A percentile compares a stretch with the other conserved stretches of the same genome.
phyloP scores from a whole-genome alignment of 441 rosid species.

The Iberis amara region DNA sequence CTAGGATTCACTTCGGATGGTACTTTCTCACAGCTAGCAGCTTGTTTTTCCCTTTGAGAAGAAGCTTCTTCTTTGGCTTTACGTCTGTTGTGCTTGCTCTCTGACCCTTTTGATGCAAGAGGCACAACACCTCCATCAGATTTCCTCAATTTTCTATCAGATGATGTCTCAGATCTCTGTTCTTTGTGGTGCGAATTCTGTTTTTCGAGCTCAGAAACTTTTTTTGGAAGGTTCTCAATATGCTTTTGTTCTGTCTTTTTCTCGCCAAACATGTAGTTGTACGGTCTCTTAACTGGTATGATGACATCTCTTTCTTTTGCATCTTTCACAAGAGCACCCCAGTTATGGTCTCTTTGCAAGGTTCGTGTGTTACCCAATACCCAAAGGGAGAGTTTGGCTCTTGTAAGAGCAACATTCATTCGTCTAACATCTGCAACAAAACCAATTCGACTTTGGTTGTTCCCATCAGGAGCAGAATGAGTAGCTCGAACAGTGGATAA shows the following conservation, averaged over 20 bases:
- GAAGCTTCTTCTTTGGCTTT: slow-evolving; percentile 36
- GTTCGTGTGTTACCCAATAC: slow-evolving; percentile 83
- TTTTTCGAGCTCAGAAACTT: slow-evolving; percentile 30
- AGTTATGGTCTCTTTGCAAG: slow-evolving; percentile 59
- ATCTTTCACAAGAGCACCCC: slow-evolving; percentile 90
- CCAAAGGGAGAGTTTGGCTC: slow-evolving; percentile 95
- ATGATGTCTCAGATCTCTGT: slow-evolving; percentile 29
- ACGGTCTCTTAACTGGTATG: slow-evolving; percentile 58
- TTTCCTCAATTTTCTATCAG: slow-evolving; percentile 31
- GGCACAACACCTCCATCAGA: slow-evolving; percentile 27
- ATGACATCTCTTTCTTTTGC: slow-evolving; percentile 73
- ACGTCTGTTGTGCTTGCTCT: slow-evolving; percentile 31
- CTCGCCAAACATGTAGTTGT: slow-evolving; percentile 39
- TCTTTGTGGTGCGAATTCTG: slow-evolving; percentile 28
- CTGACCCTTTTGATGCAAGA: slow-evolving; percentile 30
- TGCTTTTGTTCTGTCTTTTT: slow-evolving; percentile 26
- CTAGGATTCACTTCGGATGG: slow-evolving; percentile 28
- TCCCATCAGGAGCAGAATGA: slow-evolving; percentile 34
- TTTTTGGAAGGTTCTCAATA: slow-evolving; percentile 33
- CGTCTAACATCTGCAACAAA: slow-evolving; percentile 93
- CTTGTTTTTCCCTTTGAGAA: slow-evolving; percentile 29
- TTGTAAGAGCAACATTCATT: slow-evolving; percentile 96
- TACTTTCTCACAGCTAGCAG: slow-evolving; percentile 30
- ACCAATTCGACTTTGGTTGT: slow-evolving; percentile 65
- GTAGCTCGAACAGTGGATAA: slow-evolving; percentile 93